Evolutionary conservation across 495 filamentous ascomycete genomes (phyloP).

Genomic region (Hypoxylon subgilvum): DNA sequence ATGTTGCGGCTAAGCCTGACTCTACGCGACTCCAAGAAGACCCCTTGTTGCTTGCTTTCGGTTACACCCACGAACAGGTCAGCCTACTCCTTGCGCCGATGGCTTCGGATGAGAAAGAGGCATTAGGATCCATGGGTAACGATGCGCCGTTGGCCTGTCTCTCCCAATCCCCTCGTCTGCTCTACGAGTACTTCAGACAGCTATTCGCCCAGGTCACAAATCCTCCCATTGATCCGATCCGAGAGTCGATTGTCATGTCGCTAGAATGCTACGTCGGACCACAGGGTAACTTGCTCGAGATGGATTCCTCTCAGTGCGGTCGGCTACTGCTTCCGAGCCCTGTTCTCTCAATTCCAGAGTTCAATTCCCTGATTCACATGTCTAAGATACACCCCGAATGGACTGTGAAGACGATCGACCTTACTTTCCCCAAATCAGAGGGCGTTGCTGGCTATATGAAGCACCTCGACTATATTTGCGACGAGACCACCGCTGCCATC

Average conservation of each 20-base stretch:
- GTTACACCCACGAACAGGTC: conserved; percentile 97
- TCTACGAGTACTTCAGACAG: conserved; percentile 98
- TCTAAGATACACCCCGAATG: conserved; percentile 75
- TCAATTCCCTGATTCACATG: conserved; percentile 87
- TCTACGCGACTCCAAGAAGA: conserved; percentile 82
- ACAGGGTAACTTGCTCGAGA: conserved; percentile 95
- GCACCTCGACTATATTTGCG: conserved; percentile 88
- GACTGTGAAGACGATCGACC: conserved; percentile 92
- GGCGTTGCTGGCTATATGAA: conserved; percentile 86
- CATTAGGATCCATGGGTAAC: conserved; percentile 99
- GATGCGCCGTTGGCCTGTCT: conserved; percentile 95
- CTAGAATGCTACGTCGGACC: conserved; percentile 97
- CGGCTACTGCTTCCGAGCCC: conserved; percentile 87
- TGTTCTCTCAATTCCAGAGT: conserved; percentile 88
- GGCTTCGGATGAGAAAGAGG: conserved; percentile 98
- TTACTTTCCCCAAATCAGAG: conserved; percentile 91
- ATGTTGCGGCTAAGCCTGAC: conserved; percentile 71
- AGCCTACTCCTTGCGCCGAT: conserved; percentile 93
- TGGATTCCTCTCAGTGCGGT: conserved; percentile 88
- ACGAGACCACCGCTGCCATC: conserved; percentile 83
- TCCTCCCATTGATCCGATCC: conserved; percentile 96
- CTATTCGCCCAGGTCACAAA: conserved; percentile 99
- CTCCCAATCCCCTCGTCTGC: conserved; percentile 83
- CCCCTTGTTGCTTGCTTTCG: conserved; percentile 82
- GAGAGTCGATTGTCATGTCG: conserved; percentile 99